Evolutionary conservation across 106 monocot genomes (phyloP).

Genomic region (Amphibolis antarctica): DNA sequence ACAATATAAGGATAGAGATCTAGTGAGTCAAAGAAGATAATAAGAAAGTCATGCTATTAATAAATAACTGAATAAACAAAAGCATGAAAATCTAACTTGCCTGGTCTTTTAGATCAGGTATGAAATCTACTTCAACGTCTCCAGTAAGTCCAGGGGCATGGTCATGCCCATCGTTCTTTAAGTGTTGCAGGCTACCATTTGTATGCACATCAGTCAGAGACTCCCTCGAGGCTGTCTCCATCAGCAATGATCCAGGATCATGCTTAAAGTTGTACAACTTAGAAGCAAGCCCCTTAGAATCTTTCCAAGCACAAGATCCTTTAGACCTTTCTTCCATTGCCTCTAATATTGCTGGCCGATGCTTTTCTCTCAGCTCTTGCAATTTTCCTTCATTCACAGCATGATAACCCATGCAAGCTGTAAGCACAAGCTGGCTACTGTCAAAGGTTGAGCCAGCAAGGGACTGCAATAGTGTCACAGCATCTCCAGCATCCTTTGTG

Average conservation of each 20-base stretch:
- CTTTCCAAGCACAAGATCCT: constrained; percentile 47
- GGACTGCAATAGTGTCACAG: constrained; percentile 77
- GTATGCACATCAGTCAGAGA: constrained; percentile 12
- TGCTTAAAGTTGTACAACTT: constrained; percentile 88
- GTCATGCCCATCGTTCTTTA: constrained; percentile 29
- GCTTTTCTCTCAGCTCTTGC: constrained; percentile 53
- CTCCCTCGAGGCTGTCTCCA: constrained; percentile 29
- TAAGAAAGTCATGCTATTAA: too few species aligned
- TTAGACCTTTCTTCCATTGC: constrained; percentile 68
- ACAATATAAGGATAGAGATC: too few species aligned
- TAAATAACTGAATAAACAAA: too few species aligned
- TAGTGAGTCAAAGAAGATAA: too few species aligned
- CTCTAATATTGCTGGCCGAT: constrained; percentile 49
- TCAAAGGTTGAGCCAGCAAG: constrained; percentile 94
- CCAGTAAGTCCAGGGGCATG: constrained; percentile 27
- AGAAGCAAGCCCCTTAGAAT: constrained; percentile 59
- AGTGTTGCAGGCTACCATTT: constrained; percentile 27
- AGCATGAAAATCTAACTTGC: constrained; percentile 18
- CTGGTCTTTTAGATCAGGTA: constrained; percentile 80
- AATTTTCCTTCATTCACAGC: constrained; percentile 56
- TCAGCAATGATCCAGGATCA: constrained; percentile 36
- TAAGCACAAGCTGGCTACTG: constrained; percentile 88
- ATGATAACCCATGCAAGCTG: constrained; percentile 92
- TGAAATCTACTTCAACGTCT: constrained; percentile 46
- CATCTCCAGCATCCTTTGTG: constrained; percentile 97